Conservation (phyloP, 1,139 yeast genomes). For the Nadsonia starkeyi-henricii region DNA sequence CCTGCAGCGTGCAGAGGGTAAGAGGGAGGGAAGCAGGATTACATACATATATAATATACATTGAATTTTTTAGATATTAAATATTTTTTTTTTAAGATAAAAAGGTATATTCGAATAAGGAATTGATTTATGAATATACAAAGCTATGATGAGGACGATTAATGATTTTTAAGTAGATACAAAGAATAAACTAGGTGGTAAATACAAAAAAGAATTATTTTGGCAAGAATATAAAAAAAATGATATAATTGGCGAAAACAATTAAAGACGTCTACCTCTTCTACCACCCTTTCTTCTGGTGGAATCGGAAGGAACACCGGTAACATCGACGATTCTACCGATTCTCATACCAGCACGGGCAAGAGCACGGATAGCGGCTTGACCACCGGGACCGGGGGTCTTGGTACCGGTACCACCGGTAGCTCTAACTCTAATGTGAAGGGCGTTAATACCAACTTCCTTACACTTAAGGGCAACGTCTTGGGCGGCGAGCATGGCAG, state of each 20-base stretch:
- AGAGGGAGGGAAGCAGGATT: too few relatives aligned
- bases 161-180: too few relatives aligned
- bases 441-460: slow-evolving; percentile 99
- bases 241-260: slow-evolving; percentile 8
- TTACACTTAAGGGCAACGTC: slow-evolving; percentile 98
- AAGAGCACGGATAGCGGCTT: slow-evolving; percentile 98
- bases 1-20: too few relatives aligned
- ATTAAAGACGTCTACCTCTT: slow-evolving; percentile 99
- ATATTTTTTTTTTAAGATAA: too few relatives aligned
- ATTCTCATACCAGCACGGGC: slow-evolving; percentile 99
- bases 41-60: too few relatives aligned
- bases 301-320: slow-evolving; percentile 99
- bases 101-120: too few relatives aligned
- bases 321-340: slow-evolving; percentile 99
- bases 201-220: too few relatives aligned
- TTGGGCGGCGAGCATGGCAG: slow-evolving; percentile 99
- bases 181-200: too few relatives aligned
- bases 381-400: slow-evolving; percentile 99
- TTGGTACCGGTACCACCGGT: slow-evolving; percentile 99
- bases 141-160: background rate
- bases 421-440: slow-evolving; percentile 99
- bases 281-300: slow-evolving; percentile 99
- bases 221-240: background rate
- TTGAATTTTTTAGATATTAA: too few relatives aligned
- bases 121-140: too few relatives aligned